These are phyloP conservation scores for Cladorrhinum sp. DNA, from an alignment of 2,329 filamentous ascomycete species.

Conservation along the genomic window DNA sequence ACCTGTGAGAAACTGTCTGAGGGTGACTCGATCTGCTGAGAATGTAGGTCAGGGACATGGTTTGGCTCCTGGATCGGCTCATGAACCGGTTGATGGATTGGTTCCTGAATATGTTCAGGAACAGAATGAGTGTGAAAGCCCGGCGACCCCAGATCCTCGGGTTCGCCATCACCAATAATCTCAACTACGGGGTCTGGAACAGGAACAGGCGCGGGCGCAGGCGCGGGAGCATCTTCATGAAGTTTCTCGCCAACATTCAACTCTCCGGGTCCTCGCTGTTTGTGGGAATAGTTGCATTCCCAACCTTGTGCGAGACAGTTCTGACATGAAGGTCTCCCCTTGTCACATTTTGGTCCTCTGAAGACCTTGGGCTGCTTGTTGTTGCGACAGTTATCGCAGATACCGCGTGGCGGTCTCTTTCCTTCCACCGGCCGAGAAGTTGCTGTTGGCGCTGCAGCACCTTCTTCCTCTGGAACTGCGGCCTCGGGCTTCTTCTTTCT, in stretches of 20 bases:
- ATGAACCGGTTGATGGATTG: constrained; percentile 2
- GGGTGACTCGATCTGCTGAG: constrained; percentile 17
- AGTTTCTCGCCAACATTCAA: constrained; percentile 10
- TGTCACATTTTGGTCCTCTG: constrained; percentile 45
- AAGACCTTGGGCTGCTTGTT: constrained; percentile 29
- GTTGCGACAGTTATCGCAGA: constrained; percentile 38
- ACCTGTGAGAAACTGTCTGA: constrained; percentile 14
- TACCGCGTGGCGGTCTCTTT: constrained; percentile 30
- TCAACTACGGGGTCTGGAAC: background rate
- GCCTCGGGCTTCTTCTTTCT: constrained; percentile 28
- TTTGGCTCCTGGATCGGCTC: background rate
- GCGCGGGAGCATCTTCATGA: constrained; percentile 15
- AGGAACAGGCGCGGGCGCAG: background rate
- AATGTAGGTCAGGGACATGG: constrained; percentile 10
- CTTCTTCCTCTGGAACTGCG: constrained; percentile 10
- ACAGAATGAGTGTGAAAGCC: constrained; percentile 21
- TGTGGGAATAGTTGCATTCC: constrained; percentile 41
- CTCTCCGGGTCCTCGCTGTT: constrained; percentile 21
- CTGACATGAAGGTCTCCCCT: constrained; percentile 39
- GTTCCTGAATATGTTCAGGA: background rate
- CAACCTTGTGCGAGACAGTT: constrained; percentile 35
- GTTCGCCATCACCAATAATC: constrained; percentile 21
- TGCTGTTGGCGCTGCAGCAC: background rate
- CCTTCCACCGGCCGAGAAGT: background rate
- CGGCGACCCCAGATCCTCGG: constrained; percentile 25